Conservation (phyloP, 179 eudicot genomes). For the Beta macrorhiza region DNA sequence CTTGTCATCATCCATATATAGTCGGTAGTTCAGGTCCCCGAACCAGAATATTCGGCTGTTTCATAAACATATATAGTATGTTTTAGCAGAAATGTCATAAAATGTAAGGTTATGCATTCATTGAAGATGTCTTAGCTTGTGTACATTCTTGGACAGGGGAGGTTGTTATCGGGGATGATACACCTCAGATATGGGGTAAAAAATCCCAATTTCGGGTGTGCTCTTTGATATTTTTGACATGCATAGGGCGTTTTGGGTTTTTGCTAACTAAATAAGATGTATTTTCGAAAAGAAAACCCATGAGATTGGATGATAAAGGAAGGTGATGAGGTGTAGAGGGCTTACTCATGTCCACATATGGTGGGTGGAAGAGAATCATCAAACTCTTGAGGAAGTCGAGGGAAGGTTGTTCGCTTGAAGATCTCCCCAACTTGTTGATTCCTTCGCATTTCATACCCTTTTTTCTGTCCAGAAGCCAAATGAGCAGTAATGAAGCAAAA, state of each 20-base stretch:
- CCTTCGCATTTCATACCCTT: conserved; percentile 74
- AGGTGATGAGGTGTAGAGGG: conserved; percentile 2
- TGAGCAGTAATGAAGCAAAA: conserved; percentile 79
- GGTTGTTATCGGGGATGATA: no score
- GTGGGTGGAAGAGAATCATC: conserved; percentile 48
- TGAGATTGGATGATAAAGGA: no score
- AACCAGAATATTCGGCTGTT: conserved; percentile 78
- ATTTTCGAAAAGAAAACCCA: no score
- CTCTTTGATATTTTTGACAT: no score
- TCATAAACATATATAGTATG: conserved; percentile 6
- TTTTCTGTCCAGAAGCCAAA: conserved; percentile 83
- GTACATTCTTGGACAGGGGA: no score
- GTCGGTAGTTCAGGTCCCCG: conserved; percentile 85
- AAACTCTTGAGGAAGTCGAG: conserved; percentile 47
- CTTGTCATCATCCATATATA: conserved; percentile 48
- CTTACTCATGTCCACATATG: conserved; percentile 76
- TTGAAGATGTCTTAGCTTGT: no score
- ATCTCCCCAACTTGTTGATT: conserved; percentile 66
- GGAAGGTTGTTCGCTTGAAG: conserved; percentile 57
- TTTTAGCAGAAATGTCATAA: conserved; percentile 9
- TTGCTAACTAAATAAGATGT: no score
- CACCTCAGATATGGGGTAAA: no score
- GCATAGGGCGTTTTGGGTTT: no score
- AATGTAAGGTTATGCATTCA: no score
- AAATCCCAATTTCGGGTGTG: no score